phyloP scores from a whole-genome alignment of 2,329 filamentous ascomycete species.

The Cadophora malorum region DNA sequence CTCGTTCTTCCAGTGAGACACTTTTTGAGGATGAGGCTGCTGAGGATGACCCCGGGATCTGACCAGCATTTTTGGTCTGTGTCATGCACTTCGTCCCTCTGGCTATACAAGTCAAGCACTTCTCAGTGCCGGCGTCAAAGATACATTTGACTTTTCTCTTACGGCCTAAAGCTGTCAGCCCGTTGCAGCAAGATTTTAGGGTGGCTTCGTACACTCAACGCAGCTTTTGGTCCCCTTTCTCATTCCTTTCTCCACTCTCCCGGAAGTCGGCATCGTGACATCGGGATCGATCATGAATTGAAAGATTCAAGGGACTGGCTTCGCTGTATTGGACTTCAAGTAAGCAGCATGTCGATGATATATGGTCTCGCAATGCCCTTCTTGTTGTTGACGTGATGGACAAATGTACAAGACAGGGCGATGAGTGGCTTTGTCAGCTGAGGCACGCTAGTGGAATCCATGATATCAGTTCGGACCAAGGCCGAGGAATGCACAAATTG shows the following conservation, averaged over 20 bases:
- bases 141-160: conserved; percentile 30
- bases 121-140: conserved; percentile 11
- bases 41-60: neutral
- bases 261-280: neutral
- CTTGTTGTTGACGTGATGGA: neutral
- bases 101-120: conserved; percentile 26
- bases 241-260: conserved; percentile 20
- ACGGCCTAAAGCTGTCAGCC: neutral
- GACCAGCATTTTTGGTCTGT: conserved; percentile 18
- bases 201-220: conserved; percentile 19
- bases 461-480: neutral
- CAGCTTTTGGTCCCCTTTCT: conserved; percentile 30
- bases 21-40: neutral
- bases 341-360: neutral
- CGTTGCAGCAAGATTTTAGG: too few species aligned
- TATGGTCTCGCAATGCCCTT: neutral
- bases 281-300: neutral
- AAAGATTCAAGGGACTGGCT: neutral
- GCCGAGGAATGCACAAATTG: neutral
- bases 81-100: conserved; percentile 25
- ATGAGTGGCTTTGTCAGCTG: neutral
- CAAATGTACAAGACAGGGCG: neutral
- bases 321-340: too few species aligned
- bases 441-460: neutral
- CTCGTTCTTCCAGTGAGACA: conserved; percentile 2